Conservation (phyloP, 139 green algal genomes). For the Diplosphaera chodatii region DNA sequence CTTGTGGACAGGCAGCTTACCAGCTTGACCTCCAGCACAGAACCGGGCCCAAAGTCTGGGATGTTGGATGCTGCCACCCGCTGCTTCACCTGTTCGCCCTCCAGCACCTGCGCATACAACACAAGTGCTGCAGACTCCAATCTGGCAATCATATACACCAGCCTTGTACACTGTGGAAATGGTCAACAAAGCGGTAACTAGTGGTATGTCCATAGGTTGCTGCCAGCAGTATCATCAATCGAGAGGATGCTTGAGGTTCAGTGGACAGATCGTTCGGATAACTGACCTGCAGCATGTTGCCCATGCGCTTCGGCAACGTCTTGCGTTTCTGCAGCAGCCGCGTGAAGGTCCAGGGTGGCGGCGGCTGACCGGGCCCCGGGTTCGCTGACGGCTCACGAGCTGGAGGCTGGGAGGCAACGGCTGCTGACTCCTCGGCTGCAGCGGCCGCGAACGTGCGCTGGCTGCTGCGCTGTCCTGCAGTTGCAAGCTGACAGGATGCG, state of each 20-base stretch:
- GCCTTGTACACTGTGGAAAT: too few species aligned
- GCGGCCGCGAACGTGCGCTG: background rate
- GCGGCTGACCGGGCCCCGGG: background rate
- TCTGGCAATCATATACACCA: too few species aligned
- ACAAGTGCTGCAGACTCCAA: too few species aligned
- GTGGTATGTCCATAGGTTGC: too few species aligned
- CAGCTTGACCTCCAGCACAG: constrained; percentile 40
- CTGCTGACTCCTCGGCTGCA: background rate
- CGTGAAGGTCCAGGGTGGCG: constrained; percentile 56
- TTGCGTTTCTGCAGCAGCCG: constrained; percentile 47
- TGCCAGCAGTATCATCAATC: too few species aligned
- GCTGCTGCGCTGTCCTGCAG: background rate
- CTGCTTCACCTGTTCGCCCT: constrained; percentile 26
- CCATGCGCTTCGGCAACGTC: constrained; percentile 44
- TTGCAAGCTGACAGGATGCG: background rate
- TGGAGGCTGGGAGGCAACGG: background rate
- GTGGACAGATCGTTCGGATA: too few species aligned
- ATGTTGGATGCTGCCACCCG: background rate
- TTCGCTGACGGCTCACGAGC: background rate
- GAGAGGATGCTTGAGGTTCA: too few species aligned
- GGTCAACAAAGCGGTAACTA: too few species aligned
- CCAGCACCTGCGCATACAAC: constrained; percentile 40
- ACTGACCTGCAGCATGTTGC: constrained; percentile 31
- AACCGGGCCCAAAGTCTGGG: constrained; percentile 39
- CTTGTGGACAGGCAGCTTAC: too few species aligned